A percentile compares a stretch with the other conserved stretches of the same genome.
Evolutionary conservation across 306 rosid genomes (phyloP).

Genomic region (Trifolium subterraneum): DNA sequence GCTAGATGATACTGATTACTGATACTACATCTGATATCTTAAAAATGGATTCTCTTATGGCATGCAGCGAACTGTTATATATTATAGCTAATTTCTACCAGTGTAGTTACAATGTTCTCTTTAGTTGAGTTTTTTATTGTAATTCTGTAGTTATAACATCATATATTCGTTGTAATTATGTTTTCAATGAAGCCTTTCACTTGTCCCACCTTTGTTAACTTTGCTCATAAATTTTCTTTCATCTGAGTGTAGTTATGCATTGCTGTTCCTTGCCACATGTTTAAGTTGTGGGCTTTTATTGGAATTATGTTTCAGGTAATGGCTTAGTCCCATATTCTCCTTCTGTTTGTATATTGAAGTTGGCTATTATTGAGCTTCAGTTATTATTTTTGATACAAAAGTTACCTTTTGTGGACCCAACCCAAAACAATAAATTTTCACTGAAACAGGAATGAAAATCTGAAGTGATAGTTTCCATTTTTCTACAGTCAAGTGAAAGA

Average conservation of each 20-base stretch:
- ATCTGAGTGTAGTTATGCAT: conserved; percentile 74
- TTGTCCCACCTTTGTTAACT: conserved; percentile 24
- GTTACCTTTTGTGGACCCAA: background rate
- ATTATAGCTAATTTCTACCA: background rate
- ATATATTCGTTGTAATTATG: background rate
- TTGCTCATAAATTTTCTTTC: conserved; percentile 33
- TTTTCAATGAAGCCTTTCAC: conserved; percentile 18
- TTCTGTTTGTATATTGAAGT: background rate
- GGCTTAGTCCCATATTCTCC: conserved; percentile 19
- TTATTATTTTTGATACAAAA: background rate
- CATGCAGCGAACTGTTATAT: background rate
- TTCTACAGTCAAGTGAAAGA: conserved; percentile 6
- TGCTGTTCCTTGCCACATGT: conserved; percentile 94
- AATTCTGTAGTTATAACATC: background rate
- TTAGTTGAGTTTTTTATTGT: conserved; percentile 28
- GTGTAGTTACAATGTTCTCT: conserved; percentile 16
- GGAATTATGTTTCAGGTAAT: conserved; percentile 93
- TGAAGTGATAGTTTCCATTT: conserved; percentile 17
- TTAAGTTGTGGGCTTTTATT: conserved; percentile 92
- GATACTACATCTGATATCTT: conserved; percentile 28
- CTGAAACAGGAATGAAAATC: conserved; percentile 14
- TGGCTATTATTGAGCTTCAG: conserved; percentile 4
- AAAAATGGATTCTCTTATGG: conserved; percentile 22
- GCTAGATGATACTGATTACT: conserved; percentile 3
- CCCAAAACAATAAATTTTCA: background rate